Evolutionary conservation across 345 rosid genomes (phyloP).

Genomic region (Erucastrum elatum): DNA sequence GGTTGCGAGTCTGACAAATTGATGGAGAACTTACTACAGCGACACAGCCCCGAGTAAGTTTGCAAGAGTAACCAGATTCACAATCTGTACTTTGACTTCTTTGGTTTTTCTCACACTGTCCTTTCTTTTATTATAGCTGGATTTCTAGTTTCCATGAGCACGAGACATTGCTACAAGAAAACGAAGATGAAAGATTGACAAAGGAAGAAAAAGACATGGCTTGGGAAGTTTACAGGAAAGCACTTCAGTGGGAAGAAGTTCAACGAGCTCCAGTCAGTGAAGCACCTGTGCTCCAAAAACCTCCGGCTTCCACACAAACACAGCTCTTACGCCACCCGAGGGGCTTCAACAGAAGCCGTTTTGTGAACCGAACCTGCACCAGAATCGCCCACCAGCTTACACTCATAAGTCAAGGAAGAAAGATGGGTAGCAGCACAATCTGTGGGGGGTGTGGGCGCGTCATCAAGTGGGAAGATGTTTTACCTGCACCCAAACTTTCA

Average conservation of each 20-base stretch:
- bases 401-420: slow-evolving; percentile 86
- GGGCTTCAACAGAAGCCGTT: slow-evolving; percentile 55
- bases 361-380: slow-evolving; percentile 69
- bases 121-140: slow-evolving; percentile 56
- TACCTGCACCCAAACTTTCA: slow-evolving; percentile 26
- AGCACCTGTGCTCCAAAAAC: slow-evolving; percentile 47
- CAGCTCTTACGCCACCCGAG: slow-evolving; percentile 30
- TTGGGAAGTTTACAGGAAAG: slow-evolving; percentile 84
- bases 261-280: slow-evolving; percentile 67
- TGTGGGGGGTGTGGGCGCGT: slow-evolving; percentile 95
- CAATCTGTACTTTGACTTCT: background rate
- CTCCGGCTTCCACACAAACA: slow-evolving; percentile 42
- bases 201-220: slow-evolving; percentile 99
- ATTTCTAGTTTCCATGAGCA: slow-evolving; percentile 92
- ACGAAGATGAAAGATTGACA: slow-evolving; percentile 92
- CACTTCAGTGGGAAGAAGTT: slow-evolving; percentile 92
- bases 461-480: slow-evolving; percentile 73
- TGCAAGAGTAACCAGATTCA: background rate
- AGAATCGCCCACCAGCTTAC: slow-evolving; percentile 80
- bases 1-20: slow-evolving; percentile 83
- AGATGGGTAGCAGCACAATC: slow-evolving; percentile 68
- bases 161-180: slow-evolving; percentile 97
- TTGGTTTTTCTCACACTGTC: background rate
- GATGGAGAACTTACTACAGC: slow-evolving; percentile 79
- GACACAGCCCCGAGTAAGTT: slow-evolving; percentile 73